phyloP scores from a whole-genome alignment of 2,329 filamentous ascomycete genomes.

The Arthrobotrys pseudoclavata region DNA sequence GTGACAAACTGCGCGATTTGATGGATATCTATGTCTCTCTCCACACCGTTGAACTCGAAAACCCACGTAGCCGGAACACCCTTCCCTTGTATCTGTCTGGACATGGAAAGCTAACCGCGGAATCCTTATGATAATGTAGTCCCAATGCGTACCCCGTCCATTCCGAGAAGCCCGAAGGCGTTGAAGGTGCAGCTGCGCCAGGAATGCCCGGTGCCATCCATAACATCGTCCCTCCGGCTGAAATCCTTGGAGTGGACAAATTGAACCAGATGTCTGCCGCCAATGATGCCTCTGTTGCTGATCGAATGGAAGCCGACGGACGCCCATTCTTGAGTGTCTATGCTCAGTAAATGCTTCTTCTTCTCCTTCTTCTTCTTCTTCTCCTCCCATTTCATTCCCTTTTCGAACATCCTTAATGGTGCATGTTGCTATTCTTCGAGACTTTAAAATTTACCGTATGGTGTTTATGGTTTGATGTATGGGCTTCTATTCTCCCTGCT shows the following conservation, averaged over 20 bases:
- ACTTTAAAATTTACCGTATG: neutral
- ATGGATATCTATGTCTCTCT: conserved; percentile 30
- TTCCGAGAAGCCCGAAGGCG: conserved; percentile 28
- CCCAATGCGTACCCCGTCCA: conserved; percentile 51
- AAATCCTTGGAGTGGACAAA: conserved; percentile 64
- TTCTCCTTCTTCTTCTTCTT: neutral
- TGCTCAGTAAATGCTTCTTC: conserved; percentile 63
- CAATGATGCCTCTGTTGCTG: conserved; percentile 62
- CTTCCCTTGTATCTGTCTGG: conserved; percentile 1
- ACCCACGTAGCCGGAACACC: conserved; percentile 49
- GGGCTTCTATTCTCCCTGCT: neutral
- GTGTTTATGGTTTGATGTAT: conserved; percentile 1
- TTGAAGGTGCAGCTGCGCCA: conserved; percentile 40
- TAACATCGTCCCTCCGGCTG: conserved; percentile 63
- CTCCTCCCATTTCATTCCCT: neutral
- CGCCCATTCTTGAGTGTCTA: conserved; percentile 65
- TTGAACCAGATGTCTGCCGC: conserved; percentile 64
- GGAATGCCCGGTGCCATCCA: conserved; percentile 63
- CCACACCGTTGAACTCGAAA: conserved; percentile 27
- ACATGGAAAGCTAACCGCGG: conserved; percentile 31
- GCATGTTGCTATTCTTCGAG: neutral
- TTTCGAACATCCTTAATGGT: neutral
- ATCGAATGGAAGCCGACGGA: conserved; percentile 64
- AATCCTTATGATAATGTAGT: conserved; percentile 32
- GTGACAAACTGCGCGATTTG: conserved; percentile 24